Conservation (phyloP, 2,329 filamentous ascomycete species). For the Sphaerostilbella broomeana region DNA sequence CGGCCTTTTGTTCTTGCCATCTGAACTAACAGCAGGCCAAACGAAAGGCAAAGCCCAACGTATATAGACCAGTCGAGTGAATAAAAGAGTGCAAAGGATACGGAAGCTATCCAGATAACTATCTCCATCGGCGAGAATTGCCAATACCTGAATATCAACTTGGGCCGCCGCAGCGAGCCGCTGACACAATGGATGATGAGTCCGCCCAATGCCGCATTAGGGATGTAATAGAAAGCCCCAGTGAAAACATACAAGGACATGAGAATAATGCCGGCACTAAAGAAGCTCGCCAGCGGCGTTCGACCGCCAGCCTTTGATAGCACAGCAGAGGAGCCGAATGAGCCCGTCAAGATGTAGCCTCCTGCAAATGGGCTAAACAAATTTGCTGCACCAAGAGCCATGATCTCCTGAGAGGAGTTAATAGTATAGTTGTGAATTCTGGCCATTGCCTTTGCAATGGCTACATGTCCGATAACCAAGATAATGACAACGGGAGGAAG, state of each 20-base stretch:
- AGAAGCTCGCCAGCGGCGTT: slow-evolving; percentile 70
- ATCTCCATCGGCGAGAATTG: slow-evolving; percentile 66
- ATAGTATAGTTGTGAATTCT: slow-evolving; percentile 74
- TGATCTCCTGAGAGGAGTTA: slow-evolving; percentile 70
- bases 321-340: slow-evolving; percentile 65
- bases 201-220: slow-evolving; percentile 61
- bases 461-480: slow-evolving; percentile 74
- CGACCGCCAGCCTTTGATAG: slow-evolving; percentile 78
- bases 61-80: slow-evolving; percentile 47
- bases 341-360: slow-evolving; percentile 38
- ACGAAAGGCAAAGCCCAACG: slow-evolving; percentile 37
- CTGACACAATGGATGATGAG: slow-evolving; percentile 81
- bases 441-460: slow-evolving; percentile 77
- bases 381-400: slow-evolving; percentile 71
- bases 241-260: slow-evolving; percentile 73
- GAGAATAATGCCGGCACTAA: slow-evolving; percentile 69
- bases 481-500: slow-evolving; percentile 70
- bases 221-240: slow-evolving; percentile 76
- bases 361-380: slow-evolving; percentile 70
- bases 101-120: slow-evolving; percentile 67
- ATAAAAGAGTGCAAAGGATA: slow-evolving; percentile 49
- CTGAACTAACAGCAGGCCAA: slow-evolving; percentile 37
- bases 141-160: slow-evolving; percentile 73
- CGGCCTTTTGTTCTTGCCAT: slow-evolving; percentile 40
- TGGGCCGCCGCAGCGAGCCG: slow-evolving; percentile 67